phyloP scores from a whole-genome alignment of 2,329 filamentous ascomycete species.

The Colletotrichum agaves region DNA sequence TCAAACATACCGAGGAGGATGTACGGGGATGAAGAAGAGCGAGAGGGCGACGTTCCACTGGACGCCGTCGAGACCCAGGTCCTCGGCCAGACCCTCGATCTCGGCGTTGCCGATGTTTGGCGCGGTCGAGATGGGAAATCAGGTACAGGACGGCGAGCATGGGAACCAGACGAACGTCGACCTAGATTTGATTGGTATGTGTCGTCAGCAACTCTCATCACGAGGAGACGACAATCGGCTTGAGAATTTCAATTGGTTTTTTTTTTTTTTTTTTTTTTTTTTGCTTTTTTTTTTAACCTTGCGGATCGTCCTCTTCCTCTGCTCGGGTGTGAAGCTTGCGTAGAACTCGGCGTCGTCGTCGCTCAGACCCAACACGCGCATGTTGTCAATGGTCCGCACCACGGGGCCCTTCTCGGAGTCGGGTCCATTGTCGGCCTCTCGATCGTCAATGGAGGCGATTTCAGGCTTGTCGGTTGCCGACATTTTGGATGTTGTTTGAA shows the following conservation, averaged over 20 bases:
- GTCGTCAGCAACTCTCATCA: not conserved
- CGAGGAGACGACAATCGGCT: rapidly evolving
- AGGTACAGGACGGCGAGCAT: constrained; percentile 69
- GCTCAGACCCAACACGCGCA: constrained; percentile 45
- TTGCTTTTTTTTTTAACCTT: constrained; percentile 42
- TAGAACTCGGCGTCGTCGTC: constrained; percentile 45
- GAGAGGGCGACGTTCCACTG: constrained; percentile 67
- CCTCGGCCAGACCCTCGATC: constrained; percentile 52
- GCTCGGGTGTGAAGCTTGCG: constrained; percentile 39
- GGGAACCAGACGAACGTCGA: constrained; percentile 45
- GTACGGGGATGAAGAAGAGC: constrained; percentile 73
- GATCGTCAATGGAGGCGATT: constrained; percentile 40
- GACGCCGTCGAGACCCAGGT: constrained; percentile 58
- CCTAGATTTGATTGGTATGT: not conserved
- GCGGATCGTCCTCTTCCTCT: constrained; percentile 41
- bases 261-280: no score
- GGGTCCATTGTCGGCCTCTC: constrained; percentile 16
- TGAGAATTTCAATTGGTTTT: not conserved
- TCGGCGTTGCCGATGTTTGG: constrained; percentile 66
- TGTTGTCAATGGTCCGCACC: constrained; percentile 42
- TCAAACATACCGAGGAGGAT: constrained; percentile 56
- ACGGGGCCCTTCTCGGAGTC: constrained; percentile 39
- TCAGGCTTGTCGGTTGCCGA: constrained; percentile 40
- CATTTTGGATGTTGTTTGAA: not conserved
- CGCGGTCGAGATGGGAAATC: constrained; percentile 66